Base-by-base conservation (phyloP, 352 stramenopile genomes). In the Phytopythium montanum region DNA sequence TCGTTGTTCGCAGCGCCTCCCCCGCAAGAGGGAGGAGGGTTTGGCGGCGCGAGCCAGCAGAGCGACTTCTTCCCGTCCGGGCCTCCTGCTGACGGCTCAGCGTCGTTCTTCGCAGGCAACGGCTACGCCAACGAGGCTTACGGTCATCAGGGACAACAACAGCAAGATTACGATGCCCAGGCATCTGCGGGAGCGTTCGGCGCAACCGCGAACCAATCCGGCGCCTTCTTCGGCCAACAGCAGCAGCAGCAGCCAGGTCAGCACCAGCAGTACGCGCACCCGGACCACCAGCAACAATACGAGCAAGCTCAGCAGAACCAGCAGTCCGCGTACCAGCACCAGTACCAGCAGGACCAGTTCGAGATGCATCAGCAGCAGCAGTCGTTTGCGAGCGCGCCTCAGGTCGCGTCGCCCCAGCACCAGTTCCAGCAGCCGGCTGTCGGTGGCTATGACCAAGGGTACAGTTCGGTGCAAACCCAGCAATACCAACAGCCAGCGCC, bases 1-100 rank as follows among this genome's bases (percentile, higher is more conserved):
- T 49, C 52, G 78, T 78, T 21, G 64, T 71, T 16, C 54, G 44
- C 28, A 60, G 56, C 42, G 29, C 31, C 36, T 45, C 34, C 34
- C 59, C 56, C 52, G 39, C 55, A 48, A 59, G 36, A 4, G 7
- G 38, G 36, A 61, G 44, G 36, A 61, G 44, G 52, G 45, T 61
- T 75, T 41, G 58, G 36, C 21, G 52, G 38, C 25, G 13, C 26
- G 8, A 51, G 49, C 16, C 33, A 65, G 18, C 21, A 26, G 12
- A 49, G 33, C 16, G 46, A 63, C 21, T 63, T 57, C 28, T 63
- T 63, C 13, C 34, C 53, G 36, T 59, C 53, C 3, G 53, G 53
- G 2, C 53, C 53, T 1, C 38, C 53, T 23, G 36, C 25, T 1
- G 29, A 39, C 6, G 21, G 9, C 5, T 23, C 25, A 1, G 4